These are phyloP conservation scores for Populus hybrid DNA, from an alignment of 441 rosid genomes.

Conservation along the genomic window DNA sequence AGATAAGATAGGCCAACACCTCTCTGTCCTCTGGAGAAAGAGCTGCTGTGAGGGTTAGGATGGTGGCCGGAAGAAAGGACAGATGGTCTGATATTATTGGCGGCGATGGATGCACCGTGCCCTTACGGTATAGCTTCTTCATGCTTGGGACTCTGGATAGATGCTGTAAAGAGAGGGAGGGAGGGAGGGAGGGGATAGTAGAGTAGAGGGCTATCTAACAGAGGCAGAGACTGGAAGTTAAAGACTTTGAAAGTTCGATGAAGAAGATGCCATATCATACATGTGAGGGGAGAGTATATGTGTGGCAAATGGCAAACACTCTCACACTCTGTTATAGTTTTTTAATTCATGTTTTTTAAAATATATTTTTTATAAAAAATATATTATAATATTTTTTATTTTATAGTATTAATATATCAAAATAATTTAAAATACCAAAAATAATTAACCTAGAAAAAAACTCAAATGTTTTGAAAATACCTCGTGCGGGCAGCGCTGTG, in stretches of 20 bases:
- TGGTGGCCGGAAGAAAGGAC: slow-evolving; percentile 58
- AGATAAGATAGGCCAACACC: slow-evolving; percentile 65
- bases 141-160: slow-evolving; percentile 20
- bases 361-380: too few species aligned
- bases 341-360: too few species aligned
- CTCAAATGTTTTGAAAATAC: too few species aligned
- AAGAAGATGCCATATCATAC: not conserved
- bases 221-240: not conserved
- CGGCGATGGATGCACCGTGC: slow-evolving; percentile 69
- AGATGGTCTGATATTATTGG: slow-evolving; percentile 37
- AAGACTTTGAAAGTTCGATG: not conserved
- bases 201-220: not conserved
- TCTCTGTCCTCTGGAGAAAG: slow-evolving; percentile 58
- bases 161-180: not conserved
- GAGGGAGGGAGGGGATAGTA: not conserved
- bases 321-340: not conserved
- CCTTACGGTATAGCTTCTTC: slow-evolving; percentile 68
- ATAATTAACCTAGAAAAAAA: too few species aligned
- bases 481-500: too few species aligned
- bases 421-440: too few species aligned
- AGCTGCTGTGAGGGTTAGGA: slow-evolving; percentile 55
- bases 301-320: not conserved
- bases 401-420: too few species aligned
- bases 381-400: too few species aligned
- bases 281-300: not conserved